These are phyloP conservation scores for Aegle marmelos DNA, from an alignment of 345 rosid species.

Conservation along the genomic window DNA sequence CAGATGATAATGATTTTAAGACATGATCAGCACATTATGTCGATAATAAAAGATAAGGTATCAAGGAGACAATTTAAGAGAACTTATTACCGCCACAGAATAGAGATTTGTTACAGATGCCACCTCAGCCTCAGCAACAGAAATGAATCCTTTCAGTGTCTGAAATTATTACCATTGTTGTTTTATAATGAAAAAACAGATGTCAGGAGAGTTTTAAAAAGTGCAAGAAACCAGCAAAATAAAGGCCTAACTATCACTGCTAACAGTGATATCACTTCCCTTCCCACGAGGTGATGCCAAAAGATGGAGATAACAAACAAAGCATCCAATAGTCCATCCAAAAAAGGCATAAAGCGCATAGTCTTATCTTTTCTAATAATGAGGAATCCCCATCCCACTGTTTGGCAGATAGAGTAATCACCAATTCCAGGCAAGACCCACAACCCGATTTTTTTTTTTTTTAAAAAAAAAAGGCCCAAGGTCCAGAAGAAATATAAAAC, in stretches of 20 bases:
- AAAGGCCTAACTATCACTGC: not conserved
- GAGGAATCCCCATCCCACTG: not conserved
- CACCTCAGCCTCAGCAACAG: slow-evolving; percentile 79
- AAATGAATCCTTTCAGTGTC: slow-evolving; percentile 79
- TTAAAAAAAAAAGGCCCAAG: not conserved
- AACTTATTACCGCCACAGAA: slow-evolving; percentile 68
- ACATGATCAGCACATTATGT: slow-evolving; percentile 5
- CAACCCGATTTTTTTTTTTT: too few species aligned
- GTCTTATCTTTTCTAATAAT: not conserved
- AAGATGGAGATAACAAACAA: not conserved
- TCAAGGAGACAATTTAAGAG: slow-evolving; percentile 17
- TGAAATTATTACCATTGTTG: slow-evolving; percentile 16
- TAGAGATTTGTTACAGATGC: slow-evolving; percentile 71
- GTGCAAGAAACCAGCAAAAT: not conserved
- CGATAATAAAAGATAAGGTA: not conserved
- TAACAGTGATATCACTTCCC: not conserved
- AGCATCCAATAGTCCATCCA: too few species aligned
- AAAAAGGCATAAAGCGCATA: not conserved
- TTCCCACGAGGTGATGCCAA: not conserved
- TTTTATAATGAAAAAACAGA: not conserved
- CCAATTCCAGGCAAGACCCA: not conserved
- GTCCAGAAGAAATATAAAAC: not conserved
- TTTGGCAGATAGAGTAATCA: not conserved
- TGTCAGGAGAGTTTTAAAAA: slow-evolving; percentile 14
- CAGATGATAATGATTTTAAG: slow-evolving; percentile 9